Conservation (phyloP, 441 rosid genomes). For the Kokia cookei region DNA sequence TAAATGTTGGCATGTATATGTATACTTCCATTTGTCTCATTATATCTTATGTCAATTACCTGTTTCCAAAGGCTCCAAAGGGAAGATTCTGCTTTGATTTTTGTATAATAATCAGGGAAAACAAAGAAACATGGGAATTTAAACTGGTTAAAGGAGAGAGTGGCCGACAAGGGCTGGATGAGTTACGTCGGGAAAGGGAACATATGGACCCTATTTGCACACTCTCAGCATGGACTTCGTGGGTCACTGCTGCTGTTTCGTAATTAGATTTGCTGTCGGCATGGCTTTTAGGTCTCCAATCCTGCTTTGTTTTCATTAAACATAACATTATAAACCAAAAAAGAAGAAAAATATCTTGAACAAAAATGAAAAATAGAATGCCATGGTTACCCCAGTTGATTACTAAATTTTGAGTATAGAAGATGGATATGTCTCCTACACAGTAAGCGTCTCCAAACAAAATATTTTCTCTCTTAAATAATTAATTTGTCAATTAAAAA, state of each 20-base stretch:
- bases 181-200: conserved; percentile 29
- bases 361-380: neutral
- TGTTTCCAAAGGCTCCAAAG: too few relatives aligned
- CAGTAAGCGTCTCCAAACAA: conserved; percentile 44
- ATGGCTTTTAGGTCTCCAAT: conserved; percentile 4
- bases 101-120: neutral
- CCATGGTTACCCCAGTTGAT: neutral
- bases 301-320: neutral
- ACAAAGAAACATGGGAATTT: neutral
- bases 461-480: neutral
- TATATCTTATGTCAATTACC: too few relatives aligned
- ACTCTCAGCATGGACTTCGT: conserved; percentile 20
- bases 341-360: neutral
- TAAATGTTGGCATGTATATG: neutral
- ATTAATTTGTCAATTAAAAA: too few relatives aligned
- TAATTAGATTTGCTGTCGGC: conserved; percentile 48
- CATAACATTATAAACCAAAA: neutral
- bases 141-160: conserved; percentile 11
- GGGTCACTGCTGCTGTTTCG: conserved; percentile 30
- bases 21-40: neutral
- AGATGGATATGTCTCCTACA: conserved; percentile 21
- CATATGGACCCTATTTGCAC: conserved; percentile 50
- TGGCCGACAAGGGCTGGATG: conserved; percentile 46
- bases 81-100: neutral
- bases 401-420: conserved; percentile 6